phyloP scores from a whole-genome alignment of 805 yeast genomes.

The Schizosaccharomyces lindneri region DNA sequence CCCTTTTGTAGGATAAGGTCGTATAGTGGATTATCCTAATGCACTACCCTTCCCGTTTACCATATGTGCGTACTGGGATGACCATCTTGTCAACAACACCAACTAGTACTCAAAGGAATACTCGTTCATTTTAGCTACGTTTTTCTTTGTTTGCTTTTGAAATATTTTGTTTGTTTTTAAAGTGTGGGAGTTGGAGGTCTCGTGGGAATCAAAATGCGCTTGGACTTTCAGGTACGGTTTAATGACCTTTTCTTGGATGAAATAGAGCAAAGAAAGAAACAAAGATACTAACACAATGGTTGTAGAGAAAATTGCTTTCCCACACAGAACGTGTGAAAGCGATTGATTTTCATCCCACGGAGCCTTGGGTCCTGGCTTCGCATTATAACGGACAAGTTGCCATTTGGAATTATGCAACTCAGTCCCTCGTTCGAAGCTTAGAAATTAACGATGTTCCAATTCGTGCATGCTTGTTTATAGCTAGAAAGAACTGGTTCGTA shows the following conservation, averaged over 20 bases:
- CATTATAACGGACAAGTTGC: conserved; percentile 35
- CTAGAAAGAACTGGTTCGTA: conserved; percentile 90
- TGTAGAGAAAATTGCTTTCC: neutral
- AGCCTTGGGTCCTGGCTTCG: conserved; percentile 48
- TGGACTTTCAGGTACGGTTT: neutral
- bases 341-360: conserved; percentile 90
- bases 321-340: conserved; percentile 95
- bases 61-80: too few relatives aligned
- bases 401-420: conserved; percentile 84
- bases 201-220: neutral
- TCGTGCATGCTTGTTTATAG: conserved; percentile 81
- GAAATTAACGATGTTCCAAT: conserved; percentile 93
- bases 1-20: too few relatives aligned
- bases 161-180: neutral
- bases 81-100: too few relatives aligned
- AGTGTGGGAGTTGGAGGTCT: neutral
- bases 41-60: too few relatives aligned
- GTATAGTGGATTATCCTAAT: too few relatives aligned
- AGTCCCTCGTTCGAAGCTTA: conserved; percentile 47
- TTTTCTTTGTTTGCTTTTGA: too few relatives aligned
- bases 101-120: too few relatives aligned
- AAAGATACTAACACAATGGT: neutral
- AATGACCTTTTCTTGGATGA: neutral
- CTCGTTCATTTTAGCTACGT: too few relatives aligned
- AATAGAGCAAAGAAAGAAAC: too few relatives aligned